These are phyloP conservation scores for Aspergillus sp. DNA, from an alignment of 2,329 filamentous ascomycete genomes.

Conservation along the genomic window DNA sequence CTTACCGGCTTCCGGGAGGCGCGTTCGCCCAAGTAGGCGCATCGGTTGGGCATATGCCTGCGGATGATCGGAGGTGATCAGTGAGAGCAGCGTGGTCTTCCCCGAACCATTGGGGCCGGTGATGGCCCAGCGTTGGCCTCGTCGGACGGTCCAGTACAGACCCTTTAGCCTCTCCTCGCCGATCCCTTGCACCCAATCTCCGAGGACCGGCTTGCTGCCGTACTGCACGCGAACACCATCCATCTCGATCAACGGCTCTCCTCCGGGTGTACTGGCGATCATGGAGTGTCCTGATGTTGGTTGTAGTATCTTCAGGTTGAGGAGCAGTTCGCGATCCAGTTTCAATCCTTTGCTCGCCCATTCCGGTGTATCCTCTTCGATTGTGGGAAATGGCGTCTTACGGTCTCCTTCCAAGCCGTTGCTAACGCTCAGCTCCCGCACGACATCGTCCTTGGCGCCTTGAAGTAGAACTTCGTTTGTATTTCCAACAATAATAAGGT, in stretches of 20 bases:
- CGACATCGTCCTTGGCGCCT: constrained; percentile 56
- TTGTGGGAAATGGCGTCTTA: background rate
- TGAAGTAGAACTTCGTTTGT: constrained; percentile 56
- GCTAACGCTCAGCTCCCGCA: constrained; percentile 31
- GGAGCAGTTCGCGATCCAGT: constrained; percentile 15
- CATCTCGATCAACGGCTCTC: constrained; percentile 78
- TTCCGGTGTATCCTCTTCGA: constrained; percentile 2
- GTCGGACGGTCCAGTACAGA: constrained; percentile 70
- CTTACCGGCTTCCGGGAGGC: constrained; percentile 63
- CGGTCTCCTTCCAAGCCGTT: constrained; percentile 7
- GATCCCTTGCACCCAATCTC: constrained; percentile 62
- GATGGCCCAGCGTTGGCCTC: constrained; percentile 81
- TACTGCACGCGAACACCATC: constrained; percentile 74
- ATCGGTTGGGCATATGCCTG: constrained; percentile 87
- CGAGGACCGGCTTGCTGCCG: constrained; percentile 64
- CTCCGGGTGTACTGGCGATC: constrained; percentile 24
- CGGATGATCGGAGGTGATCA: constrained; percentile 92
- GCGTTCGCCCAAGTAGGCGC: constrained; percentile 70
- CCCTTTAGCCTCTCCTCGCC: constrained; percentile 48
- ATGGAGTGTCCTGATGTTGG: constrained; percentile 8
- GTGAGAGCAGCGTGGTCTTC: constrained; percentile 86
- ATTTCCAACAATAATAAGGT: constrained; percentile 63
- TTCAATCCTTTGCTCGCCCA: constrained; percentile 8
- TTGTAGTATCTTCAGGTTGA: constrained; percentile 14
- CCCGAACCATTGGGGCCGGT: constrained; percentile 91